Percentiles rank a stretch among this genome's conserved stretches.
These are phyloP conservation scores for Pythium volutum DNA, from an alignment of 352 stramenopile genomes.

Conservation along the genomic window DNA sequence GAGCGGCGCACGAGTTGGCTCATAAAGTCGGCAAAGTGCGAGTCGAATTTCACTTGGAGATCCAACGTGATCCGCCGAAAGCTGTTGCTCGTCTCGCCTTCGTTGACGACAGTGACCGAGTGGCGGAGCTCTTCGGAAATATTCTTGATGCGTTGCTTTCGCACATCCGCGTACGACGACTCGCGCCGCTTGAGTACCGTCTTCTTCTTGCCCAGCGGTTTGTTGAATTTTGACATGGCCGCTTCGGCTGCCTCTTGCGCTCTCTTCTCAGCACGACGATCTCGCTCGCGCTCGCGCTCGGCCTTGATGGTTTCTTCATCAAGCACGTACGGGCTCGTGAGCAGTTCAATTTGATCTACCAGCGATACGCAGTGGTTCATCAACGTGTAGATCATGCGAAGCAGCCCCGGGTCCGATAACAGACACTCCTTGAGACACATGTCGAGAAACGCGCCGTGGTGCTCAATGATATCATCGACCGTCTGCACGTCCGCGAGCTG, in stretches of 20 bases:
- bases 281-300: slow-evolving; percentile 70
- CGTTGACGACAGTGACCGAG: slow-evolving; percentile 53
- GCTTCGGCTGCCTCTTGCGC: slow-evolving; percentile 73
- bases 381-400: slow-evolving; percentile 93
- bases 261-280: slow-evolving; percentile 78
- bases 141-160: slow-evolving; percentile 74
- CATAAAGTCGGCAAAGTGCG: slow-evolving; percentile 87
- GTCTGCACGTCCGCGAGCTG: slow-evolving; percentile 76
- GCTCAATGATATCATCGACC: slow-evolving; percentile 94
- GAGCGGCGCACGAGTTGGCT: slow-evolving; percentile 82
- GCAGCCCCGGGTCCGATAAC: slow-evolving; percentile 94
- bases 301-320: slow-evolving; percentile 87
- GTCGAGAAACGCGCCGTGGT: slow-evolving; percentile 95
- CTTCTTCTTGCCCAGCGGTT: slow-evolving; percentile 61
- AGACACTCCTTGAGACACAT: slow-evolving; percentile 96
- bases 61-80: slow-evolving; percentile 79
- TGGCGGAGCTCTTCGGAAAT: slow-evolving; percentile 77
- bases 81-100: slow-evolving; percentile 65
- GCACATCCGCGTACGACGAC: slow-evolving; percentile 77
- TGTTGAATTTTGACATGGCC: slow-evolving; percentile 54
- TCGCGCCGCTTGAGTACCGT: slow-evolving; percentile 51
- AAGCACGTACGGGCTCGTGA: slow-evolving; percentile 79
- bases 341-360: slow-evolving; percentile 91
- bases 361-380: slow-evolving; percentile 97
- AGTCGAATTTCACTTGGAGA: slow-evolving; percentile 86